These are phyloP conservation scores for Rhodotorula paludigena DNA, from an alignment of 768 basidiomycete species.

Conservation along the genomic window DNA sequence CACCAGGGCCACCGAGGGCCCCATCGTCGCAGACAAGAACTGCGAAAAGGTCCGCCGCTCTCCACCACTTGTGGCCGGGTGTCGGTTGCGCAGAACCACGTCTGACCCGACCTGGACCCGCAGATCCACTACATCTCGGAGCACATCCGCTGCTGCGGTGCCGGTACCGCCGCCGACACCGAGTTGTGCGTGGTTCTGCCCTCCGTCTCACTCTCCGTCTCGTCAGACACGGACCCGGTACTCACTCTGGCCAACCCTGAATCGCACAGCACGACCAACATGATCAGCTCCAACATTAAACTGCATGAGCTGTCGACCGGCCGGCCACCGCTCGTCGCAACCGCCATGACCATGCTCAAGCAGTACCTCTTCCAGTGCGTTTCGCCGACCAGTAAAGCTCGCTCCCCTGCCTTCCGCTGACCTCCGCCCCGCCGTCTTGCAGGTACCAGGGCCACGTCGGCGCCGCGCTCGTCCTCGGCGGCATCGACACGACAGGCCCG, in stretches of 20 bases:
- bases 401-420: not conserved
- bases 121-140: conserved; percentile 97
- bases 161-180: conserved; percentile 98
- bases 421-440: conserved; percentile 2
- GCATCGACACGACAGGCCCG: conserved; percentile 87
- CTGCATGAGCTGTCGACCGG: conserved; percentile 85
- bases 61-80: not conserved
- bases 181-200: conserved; percentile 56
- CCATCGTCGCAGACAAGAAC: conserved; percentile 97
- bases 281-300: conserved; percentile 94
- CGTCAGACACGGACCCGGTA: too few relatives aligned
- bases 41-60: conserved; percentile 83
- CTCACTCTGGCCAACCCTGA: too few relatives aligned
- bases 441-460: conserved; percentile 92
- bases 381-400: not conserved
- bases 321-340: conserved; percentile 85
- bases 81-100: not conserved
- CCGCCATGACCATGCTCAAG: conserved; percentile 98
- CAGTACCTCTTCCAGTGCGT: conserved; percentile 84
- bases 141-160: conserved; percentile 93
- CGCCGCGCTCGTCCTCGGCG: conserved; percentile 91
- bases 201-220: too few relatives aligned
- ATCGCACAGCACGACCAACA: conserved; percentile 65
- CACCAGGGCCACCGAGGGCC: conserved; percentile 88
- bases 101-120: not conserved